These are phyloP conservation scores for Trametes cingulata DNA, from an alignment of 768 basidiomycete species.

Conservation along the genomic window DNA sequence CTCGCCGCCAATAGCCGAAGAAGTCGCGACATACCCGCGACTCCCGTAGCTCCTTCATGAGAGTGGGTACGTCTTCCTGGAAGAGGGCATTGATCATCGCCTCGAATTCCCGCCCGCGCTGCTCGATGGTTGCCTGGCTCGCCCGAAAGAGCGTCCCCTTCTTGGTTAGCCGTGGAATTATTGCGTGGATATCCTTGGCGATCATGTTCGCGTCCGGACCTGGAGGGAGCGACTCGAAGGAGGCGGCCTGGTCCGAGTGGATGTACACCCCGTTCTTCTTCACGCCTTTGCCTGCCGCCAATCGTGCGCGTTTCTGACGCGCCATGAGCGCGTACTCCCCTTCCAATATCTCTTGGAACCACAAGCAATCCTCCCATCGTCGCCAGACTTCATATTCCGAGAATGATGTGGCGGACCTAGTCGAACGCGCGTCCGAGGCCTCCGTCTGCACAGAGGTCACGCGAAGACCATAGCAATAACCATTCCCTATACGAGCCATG, in stretches of 20 bases:
- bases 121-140: conserved; percentile 63
- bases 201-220: conserved; percentile 79
- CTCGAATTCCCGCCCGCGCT: conserved; percentile 60
- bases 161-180: conserved; percentile 68
- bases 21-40: conserved; percentile 67
- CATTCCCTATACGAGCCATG: conserved; percentile 43
- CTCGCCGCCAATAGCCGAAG: conserved; percentile 77
- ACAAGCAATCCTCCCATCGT: conserved; percentile 81
- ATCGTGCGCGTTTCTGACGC: conserved; percentile 64
- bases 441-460: conserved; percentile 46
- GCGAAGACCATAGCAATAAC: conserved; percentile 62
- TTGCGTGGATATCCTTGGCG: conserved; percentile 64
- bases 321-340: conserved; percentile 62
- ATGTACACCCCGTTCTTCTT: conserved; percentile 71
- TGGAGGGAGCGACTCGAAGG: conserved; percentile 83
- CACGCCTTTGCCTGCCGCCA: conserved; percentile 72
- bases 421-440: conserved; percentile 20
- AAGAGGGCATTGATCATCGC: conserved; percentile 62
- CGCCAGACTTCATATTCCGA: conserved; percentile 75
- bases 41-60: conserved; percentile 65
- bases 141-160: conserved; percentile 74
- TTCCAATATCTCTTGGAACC: conserved; percentile 72
- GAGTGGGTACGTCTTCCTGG: conserved; percentile 57
- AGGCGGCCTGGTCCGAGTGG: conserved; percentile 71
- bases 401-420: conserved; percentile 24